Base-by-base conservation (phyloP, 2,329 filamentous ascomycete species). In the Coniochaeta sp. region DNA sequence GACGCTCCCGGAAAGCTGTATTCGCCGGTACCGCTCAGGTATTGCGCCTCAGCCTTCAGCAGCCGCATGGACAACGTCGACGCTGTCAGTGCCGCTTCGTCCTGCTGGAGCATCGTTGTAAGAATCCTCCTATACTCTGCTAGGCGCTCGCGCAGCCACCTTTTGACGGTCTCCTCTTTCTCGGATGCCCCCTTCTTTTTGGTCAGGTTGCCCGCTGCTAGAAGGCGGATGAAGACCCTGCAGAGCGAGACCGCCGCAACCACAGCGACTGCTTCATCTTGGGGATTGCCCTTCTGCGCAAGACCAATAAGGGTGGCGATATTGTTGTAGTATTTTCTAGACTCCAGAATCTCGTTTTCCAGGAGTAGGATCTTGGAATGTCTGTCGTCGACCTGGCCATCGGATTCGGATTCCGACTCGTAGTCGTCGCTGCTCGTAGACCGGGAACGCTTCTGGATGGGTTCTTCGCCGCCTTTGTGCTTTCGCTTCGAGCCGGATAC, bases 291-390 rank as follows among this genome's bases (percentile, higher is more conserved):
- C 38, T 76, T 77, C 68, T 82, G 71, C 40, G 85, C 74, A 67
- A 86, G 81, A 47, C 81, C 81, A 54, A 96, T 78, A 40, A 98
- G 76, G 12, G 82, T 84, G 8, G 85, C 82, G 68, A 98, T 93
- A 70, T 96, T 91, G 79, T 96, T 96, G 80, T 96, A 96, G 75
- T 96, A 85, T 73, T 92, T 91, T 69, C 87, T 89, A 57, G 92
- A 96, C 73, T 95, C 88, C 63, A 92, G 76, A 59, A 98, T 92
- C 60, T 90, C 88, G 64, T 85, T 81, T 76, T 97, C 93, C 59
- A 97, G 82, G 59, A 85, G 76, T 47, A 93, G 75, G 61, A 96
- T 90, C 63, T 85, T 82, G 60, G 83, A 80, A 70, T 88, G 83
- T 54, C 78, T 72, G 69, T 86, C 82, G 63, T 81, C 76, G 60